Conservation (phyloP, 192 early-diverging fungal species). For the Pecoramyces ruminantium region DNA sequence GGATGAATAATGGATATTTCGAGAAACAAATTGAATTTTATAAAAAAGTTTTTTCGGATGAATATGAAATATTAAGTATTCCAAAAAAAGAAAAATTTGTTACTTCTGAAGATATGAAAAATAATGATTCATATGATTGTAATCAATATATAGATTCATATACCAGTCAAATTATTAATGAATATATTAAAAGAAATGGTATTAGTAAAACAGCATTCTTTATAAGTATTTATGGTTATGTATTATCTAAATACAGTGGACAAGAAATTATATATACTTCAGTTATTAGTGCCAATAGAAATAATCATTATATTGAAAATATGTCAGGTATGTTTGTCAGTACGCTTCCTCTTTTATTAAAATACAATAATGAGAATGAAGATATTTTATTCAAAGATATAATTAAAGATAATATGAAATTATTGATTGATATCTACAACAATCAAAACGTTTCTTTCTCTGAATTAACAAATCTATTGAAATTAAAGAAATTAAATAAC, state of each 20-base stretch:
- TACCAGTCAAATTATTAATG: not conserved
- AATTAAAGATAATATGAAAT: not conserved
- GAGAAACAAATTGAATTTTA: not conserved
- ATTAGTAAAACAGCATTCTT: not conserved
- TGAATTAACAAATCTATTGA: not conserved
- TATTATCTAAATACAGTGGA: not conserved
- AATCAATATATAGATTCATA: not conserved
- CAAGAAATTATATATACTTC: not conserved
- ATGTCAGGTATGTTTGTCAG: not conserved
- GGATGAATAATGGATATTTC: not conserved
- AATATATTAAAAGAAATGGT: not conserved
- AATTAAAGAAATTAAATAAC: not conserved
- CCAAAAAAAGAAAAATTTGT: not conserved
- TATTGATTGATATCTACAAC: not conserved
- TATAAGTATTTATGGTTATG: not conserved
- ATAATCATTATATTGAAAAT: not conserved
- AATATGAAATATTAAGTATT: not conserved
- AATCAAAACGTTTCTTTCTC: not conserved
- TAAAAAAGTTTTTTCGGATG: not conserved
- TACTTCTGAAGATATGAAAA: not conserved
- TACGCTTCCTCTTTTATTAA: not conserved
- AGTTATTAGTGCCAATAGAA: not conserved
- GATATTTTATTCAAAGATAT: not conserved
- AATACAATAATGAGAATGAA: not conserved
- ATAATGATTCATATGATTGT: not conserved